Base-by-base conservation (phyloP, 1,284 basidiomycete genomes). In the Sanghuangporus baumii region DNA sequence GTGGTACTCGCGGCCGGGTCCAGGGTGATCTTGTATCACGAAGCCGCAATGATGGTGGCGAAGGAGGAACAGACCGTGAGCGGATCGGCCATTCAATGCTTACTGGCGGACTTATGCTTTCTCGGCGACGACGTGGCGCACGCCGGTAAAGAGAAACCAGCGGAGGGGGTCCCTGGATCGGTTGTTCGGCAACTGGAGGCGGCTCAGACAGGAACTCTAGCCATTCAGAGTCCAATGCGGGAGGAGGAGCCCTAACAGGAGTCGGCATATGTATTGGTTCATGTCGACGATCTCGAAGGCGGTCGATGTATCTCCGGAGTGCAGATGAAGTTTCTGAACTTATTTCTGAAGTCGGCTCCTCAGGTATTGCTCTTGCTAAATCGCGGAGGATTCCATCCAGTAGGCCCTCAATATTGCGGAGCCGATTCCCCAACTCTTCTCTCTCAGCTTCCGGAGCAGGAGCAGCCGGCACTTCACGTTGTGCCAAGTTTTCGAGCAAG, bases 401-500 rank as follows among this genome's bases (percentile, higher is more conserved):
- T 52, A 84, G 71, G 0, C 69, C 70, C 60, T 82, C 80, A 23
- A 83, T 75, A 18, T 69, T 70, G 3, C 67, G 69, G 47, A 81
- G 67, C n/a, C 75, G 72, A 14, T 76, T 73, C 6, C 72, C 63
- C 11, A 76, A 64, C 48, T 80, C 79, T 0, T 72, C 68, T 47
- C 75, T 73, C 16, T 75, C 74, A 18, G 67, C 71, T 55, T 51
- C 65, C 8, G 43, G 54, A 43, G 56, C 68, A 68, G 61, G 51
- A 55, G 56, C 48, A 38, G 67, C n/a, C 2, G 65, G 47, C 0
- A 20, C 48, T 36, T 59, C 40, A 23, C n/a, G 71, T 70, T 31
- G 66, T 8, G 75, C 74, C 38, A 83, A 69, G 52, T 83, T 78
- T 34, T 81, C 75, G 47, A 83, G 65, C 65, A 77, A 74, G 41